Percentiles rank a stretch among this genome's conserved stretches.
Evolutionary conservation across 1,284 basidiomycete species (phyloP).

Genomic region (Apiotrichum akiyoshidainum): DNA sequence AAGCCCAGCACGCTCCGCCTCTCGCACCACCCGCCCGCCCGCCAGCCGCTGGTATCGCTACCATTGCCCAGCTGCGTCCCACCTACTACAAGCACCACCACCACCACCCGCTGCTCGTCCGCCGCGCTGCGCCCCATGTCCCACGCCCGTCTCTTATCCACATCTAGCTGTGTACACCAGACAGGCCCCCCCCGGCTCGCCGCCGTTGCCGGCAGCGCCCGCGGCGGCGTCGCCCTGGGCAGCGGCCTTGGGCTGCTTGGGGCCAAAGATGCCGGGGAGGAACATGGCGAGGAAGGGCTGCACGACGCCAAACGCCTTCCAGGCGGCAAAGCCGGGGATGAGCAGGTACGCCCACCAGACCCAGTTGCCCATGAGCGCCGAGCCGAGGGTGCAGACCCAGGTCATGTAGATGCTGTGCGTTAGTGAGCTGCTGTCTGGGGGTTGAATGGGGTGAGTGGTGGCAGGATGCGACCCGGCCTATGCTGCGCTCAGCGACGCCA

Average conservation of each 20-base stretch:
- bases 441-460: too few relatives aligned
- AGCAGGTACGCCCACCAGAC: constrained; percentile 81
- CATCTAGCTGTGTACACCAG: too few relatives aligned
- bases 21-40: neutral
- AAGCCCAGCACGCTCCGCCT: neutral
- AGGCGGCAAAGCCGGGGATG: constrained; percentile 70
- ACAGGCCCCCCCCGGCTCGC: too few relatives aligned
- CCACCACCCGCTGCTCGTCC: too few relatives aligned
- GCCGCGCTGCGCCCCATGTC: too few relatives aligned
- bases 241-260: constrained; percentile 38
- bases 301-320: constrained; percentile 54
- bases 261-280: constrained; percentile 50
- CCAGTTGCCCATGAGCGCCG: constrained; percentile 75
- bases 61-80: too few relatives aligned
- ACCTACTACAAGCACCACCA: too few relatives aligned
- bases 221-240: constrained; percentile 32
- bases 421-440: constrained; percentile 1
- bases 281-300: constrained; percentile 59
- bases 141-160: too few relatives aligned
- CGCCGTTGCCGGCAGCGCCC: constrained; percentile 44
- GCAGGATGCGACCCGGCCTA: too few relatives aligned
- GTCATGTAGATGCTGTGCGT: constrained; percentile 66
- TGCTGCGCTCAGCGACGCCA: too few relatives aligned
- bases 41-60: too few relatives aligned
- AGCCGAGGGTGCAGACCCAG: constrained; percentile 79